Evolutionary conservation across 1,139 yeast species (phyloP).

Genomic region (Lodderomyces theae): DNA sequence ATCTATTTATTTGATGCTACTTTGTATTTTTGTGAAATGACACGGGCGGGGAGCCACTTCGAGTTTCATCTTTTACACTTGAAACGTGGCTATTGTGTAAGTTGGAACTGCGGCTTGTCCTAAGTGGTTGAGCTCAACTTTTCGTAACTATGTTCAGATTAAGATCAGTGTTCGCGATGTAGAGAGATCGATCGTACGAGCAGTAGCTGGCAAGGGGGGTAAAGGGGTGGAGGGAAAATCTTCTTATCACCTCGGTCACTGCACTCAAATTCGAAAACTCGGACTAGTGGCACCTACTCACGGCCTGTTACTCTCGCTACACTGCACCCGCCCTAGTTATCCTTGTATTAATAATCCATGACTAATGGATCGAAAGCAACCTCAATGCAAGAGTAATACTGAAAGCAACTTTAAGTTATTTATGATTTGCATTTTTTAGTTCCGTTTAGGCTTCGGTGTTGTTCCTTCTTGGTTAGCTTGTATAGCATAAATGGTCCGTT

Average conservation of each 20-base stretch:
- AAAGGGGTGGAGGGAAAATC: too few species aligned
- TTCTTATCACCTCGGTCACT: too few species aligned
- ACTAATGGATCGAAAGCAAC: not conserved
- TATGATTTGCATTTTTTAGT: not conserved
- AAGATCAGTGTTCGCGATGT: too few species aligned
- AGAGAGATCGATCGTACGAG: too few species aligned
- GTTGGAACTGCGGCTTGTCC: not conserved
- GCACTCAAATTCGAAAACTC: too few species aligned
- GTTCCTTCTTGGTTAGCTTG: not conserved
- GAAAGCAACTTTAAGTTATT: not conserved
- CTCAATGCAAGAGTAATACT: not conserved
- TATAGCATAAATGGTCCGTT: not conserved
- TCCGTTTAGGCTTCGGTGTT: not conserved
- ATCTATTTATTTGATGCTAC: not conserved
- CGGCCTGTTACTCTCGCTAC: too few species aligned
- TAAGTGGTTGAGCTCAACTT: not conserved
- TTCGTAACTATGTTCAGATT: not conserved
- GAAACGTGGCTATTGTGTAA: slow-evolving; percentile 2
- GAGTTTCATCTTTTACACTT: not conserved
- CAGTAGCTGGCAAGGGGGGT: too few species aligned
- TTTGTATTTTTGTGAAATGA: slow-evolving; percentile 1
- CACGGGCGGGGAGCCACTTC: not conserved
- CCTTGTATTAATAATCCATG: not conserved
- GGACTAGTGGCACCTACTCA: too few species aligned
- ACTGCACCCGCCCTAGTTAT: not conserved